Base-by-base conservation (phyloP, 768 basidiomycete species). In the Pisolithus albus region DNA sequence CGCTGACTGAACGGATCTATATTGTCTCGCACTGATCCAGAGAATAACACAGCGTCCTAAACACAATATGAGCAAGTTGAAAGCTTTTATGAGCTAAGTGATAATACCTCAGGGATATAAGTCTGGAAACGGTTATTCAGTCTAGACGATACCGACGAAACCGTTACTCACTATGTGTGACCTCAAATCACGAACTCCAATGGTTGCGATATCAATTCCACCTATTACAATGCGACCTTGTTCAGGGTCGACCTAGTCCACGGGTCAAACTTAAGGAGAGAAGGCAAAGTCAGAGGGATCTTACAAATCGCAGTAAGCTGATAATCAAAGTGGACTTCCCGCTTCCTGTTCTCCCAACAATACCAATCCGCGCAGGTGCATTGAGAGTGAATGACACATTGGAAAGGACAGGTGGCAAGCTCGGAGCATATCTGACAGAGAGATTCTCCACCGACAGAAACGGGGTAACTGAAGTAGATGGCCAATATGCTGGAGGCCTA, bases 401-500 rank as follows among this genome's bases (percentile, higher is more conserved):
- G 52, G 84, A 84, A 32, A 94, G 71, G 0, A 93, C 90, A 0
- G 86, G 72, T 0, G 92, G 91, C 10, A 94, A 75, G 48, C 93
- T 90, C 0, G 88, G 85, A 0, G 88, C 81, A 65, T 94, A 94
- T 66, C 83, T 88, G 64, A 94, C 72, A 16, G 80, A 81, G 24
- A 95, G 71, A 55, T 92, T 78, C 57, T 92, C 83, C 0, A 89
- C 87, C 1, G 69, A 67, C 28, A 96, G 60, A 23, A 94, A 71
- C 4, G 74, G 73, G 7, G 77, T 71, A 46, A 75, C 77, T 16
- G 83, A 73, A 52, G 76, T 82, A 0, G 91, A 91, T 0, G 93
- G 93, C 93, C 93, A 96, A 61, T 93, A 93, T 0, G 92, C 93
- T 1, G 93, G 93, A 1, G 84, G 85, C 7, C 88, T 80, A 51